Base-by-base conservation (phyloP, 108 stramenopile species). In the Conticribra weissflogii region DNA sequence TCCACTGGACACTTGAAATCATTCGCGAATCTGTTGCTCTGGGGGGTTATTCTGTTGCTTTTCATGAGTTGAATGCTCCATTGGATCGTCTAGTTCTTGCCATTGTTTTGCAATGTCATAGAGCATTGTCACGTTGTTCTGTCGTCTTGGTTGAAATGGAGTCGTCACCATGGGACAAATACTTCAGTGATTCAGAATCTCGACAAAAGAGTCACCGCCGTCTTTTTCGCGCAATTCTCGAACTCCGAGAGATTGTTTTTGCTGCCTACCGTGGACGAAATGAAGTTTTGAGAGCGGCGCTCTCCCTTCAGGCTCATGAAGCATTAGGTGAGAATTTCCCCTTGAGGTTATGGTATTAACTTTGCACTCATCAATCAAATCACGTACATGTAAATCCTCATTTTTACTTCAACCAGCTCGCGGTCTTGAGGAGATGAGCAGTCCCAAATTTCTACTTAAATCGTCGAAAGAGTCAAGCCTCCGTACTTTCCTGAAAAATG, bases 1-100 rank as follows among this genome's bases (percentile, higher is more conserved):
- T 90, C 41, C 83, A 88, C 59, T 95, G 89, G 88, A 61, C 81
- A n/a, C 52, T 95, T 12, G 89, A 90, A 54, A 84, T 95, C 5
- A 72, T 87, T 24, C 75, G 86, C 49, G 88, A 92, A 31, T 83
- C 86, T 21, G 84, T 83, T 23, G 86, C 87, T 18, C 55, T 88
- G 27, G 92, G 85, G 2, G 86, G 87, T 47, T 84, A 83, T 52
- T 81, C 82, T 22, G 68, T 70, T 0, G 81, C 92, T 0, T 89
- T 86, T 72, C 75, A 86, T 33, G 85, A 89, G 65, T 59, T 83
- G 3, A 84, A 86, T 16, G 85, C 81, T 9, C 81, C 79, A 17
- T 66, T 89, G 23, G 93, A 94, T 64, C 48, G 88, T 9, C 51
- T 95, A 44, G 71, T 89, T 24, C 71, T 92, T 23, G 88, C 82